Conservation (phyloP, 257 asterid species). For the Plantago elongata region DNA sequence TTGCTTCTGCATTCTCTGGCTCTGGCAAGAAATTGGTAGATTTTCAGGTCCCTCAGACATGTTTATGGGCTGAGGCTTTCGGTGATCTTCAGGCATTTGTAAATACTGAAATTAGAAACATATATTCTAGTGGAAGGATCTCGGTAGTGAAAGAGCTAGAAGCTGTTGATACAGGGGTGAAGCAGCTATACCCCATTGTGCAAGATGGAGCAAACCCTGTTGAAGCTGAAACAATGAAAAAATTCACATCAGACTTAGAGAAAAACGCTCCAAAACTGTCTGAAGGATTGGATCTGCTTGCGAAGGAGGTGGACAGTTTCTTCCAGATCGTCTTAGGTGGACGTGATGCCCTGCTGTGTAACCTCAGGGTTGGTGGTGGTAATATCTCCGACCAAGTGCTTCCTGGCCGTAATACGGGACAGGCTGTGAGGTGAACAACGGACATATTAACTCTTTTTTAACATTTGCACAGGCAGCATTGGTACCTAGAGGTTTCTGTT, state of each 20-base stretch:
- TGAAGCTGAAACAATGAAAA: conserved; percentile 35
- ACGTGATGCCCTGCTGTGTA: conserved; percentile 75
- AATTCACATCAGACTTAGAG: conserved; percentile 35
- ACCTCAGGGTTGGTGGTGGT: conserved; percentile 68
- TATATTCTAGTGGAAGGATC: conserved; percentile 28
- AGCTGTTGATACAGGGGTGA: conserved; percentile 44
- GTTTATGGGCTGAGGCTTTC: conserved; percentile 65
- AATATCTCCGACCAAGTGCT: conserved; percentile 24
- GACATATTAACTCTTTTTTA: conserved; percentile 9
- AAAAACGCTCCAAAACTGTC: conserved; percentile 34
- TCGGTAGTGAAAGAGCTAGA: conserved; percentile 62
- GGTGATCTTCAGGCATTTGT: conserved; percentile 43
- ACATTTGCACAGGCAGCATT: conserved; percentile 16
- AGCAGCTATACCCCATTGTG: conserved; percentile 47
- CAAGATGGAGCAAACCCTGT: conserved; percentile 35
- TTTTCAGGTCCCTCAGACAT: conserved; percentile 38
- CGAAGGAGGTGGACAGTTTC: conserved; percentile 62
- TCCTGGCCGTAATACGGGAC: conserved; percentile 26
- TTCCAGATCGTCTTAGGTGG: conserved; percentile 67
- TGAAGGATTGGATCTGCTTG: conserved; percentile 52
- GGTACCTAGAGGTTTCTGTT: conserved; percentile 13
- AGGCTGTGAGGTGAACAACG: conserved; percentile 39
- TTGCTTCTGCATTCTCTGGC: conserved; percentile 65
- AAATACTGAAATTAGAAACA: conserved; percentile 48
- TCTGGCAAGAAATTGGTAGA: conserved; percentile 55